Conservation (phyloP, 106 monocot genomes). For the Platanthera guangdongensis region DNA sequence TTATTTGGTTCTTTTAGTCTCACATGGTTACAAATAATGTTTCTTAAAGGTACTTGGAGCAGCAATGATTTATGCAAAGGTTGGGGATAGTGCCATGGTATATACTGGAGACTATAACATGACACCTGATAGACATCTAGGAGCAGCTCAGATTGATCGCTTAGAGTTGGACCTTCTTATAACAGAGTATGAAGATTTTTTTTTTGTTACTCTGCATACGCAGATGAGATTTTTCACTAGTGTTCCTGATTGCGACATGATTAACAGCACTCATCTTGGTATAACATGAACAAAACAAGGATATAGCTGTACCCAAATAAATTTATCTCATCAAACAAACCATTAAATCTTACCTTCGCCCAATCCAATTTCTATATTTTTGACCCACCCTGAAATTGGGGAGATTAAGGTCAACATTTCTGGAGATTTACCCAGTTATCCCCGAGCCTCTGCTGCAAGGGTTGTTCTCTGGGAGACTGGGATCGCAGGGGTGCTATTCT, state of each 20-base stretch:
- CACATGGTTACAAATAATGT: background rate
- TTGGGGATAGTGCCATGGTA: constrained; percentile 54
- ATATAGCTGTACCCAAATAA: too few relatives aligned
- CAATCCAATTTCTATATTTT: too few relatives aligned
- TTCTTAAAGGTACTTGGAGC: constrained; percentile 79
- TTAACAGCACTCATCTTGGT: background rate
- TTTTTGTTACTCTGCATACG: background rate
- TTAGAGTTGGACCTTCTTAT: constrained; percentile 78
- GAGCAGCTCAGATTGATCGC: constrained; percentile 91
- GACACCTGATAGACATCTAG: constrained; percentile 98
- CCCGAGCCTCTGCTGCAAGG: too few relatives aligned
- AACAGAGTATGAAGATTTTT: constrained; percentile 58
- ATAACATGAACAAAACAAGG: background rate
- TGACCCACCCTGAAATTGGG: too few relatives aligned
- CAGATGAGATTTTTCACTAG: background rate
- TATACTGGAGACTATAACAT: constrained; percentile 99
- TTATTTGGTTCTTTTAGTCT: background rate
- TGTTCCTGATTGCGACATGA: background rate
- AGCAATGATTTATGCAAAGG: constrained; percentile 93
- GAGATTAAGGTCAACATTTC: too few relatives aligned
- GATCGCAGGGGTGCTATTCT: too few relatives aligned
- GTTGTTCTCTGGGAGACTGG: too few relatives aligned
- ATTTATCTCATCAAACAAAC: too few relatives aligned
- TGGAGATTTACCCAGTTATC: too few relatives aligned
- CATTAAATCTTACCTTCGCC: too few relatives aligned